Base-by-base conservation (phyloP, 371 early-diverging fungal species). In the Actinomortierella ambigua region DNA sequence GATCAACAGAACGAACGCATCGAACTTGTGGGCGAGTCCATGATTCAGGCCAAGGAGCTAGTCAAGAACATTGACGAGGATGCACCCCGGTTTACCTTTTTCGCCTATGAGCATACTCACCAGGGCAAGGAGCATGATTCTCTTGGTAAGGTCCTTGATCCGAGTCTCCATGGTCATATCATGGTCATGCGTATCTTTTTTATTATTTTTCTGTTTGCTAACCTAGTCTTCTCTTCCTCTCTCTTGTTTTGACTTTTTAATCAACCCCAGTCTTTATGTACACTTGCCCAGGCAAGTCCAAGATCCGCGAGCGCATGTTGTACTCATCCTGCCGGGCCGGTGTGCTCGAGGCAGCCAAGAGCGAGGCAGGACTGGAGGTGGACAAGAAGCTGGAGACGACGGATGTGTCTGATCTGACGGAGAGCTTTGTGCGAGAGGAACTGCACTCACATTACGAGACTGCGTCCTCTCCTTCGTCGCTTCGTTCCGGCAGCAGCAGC, bases 271-370 rank as follows among this genome's bases (percentile, higher is more conserved):
- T 93, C 15, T 93, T 93, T 68, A 80, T 92, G 54, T 93, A 92
- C 67, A 85, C 88, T 24, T 96, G 95, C 66, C 95, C 96, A 6
- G 78, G 87, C 7, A 55, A 76, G 3, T 88, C 93, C 47, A 92
- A 90, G 68, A 89, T 96, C 59, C 88, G 91, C 44, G 88, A 91
- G 55, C 85, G 90, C n/a, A 96, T 95, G 96, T 55, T 93, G 53
- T 94, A 92, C 67, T 92, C 94, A 8, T 85, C 93, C 1, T 87
- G 88, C 47, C 85, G 89, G 43, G 78, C 81, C 3, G 84, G 81
- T 48, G 83, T 91, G 13, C 62, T 91, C 39, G 73, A 77, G 18
- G 80, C 69, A 18, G 84, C 87, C 18, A 83, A 87, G 67, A 75
- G 69, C 15, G 77, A 85, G 26, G 78, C 81, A 13, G 80, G 78